These are phyloP conservation scores for Apiotrichum sp. DNA, from an alignment of 1,284 basidiomycete species.

Conservation along the genomic window DNA sequence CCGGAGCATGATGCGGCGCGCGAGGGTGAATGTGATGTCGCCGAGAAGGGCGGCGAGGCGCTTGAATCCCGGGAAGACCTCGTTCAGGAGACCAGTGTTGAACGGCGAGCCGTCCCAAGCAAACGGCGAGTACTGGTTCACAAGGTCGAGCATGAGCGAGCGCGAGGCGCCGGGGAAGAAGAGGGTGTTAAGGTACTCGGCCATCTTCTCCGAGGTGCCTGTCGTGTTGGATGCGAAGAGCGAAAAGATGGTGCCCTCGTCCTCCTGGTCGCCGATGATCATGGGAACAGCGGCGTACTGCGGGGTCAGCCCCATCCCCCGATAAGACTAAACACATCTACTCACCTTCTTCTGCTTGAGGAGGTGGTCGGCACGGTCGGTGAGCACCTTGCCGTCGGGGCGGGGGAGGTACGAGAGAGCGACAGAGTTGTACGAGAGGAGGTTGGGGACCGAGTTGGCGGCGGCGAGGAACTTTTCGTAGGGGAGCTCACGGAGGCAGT, in stretches of 20 bases:
- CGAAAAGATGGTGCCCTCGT: constrained; percentile 16
- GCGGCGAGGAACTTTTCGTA: constrained; percentile 26
- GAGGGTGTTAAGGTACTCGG: constrained; percentile 19
- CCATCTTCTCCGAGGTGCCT: constrained; percentile 12
- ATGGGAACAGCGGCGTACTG: constrained; percentile 16
- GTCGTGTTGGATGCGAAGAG: constrained; percentile 29
- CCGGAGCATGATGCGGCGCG: constrained; percentile 13
- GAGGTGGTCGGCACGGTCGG: constrained; percentile 43
- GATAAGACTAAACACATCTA: too few species aligned
- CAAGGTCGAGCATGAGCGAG: constrained; percentile 17
- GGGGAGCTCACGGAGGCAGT: constrained; percentile 52
- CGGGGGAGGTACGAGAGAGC: constrained; percentile 51
- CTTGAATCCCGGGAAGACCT: constrained; percentile 18
- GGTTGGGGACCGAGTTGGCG: constrained; percentile 11
- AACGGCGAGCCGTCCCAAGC: constrained; percentile 20
- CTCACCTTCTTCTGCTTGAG: neutral
- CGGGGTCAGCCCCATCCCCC: too few species aligned
- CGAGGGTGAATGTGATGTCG: constrained; percentile 13
- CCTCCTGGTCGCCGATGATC: constrained; percentile 24
- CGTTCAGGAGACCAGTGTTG: constrained; percentile 14
- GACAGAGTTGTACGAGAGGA: constrained; percentile 13
- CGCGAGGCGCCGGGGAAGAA: constrained; percentile 19
- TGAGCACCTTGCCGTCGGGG: constrained; percentile 54
- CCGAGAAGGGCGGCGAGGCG: constrained; percentile 15
- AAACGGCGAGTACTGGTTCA: constrained; percentile 25